phyloP scores from a whole-genome alignment of 176 grass and related monocot species.

The Oryza meyeriana region DNA sequence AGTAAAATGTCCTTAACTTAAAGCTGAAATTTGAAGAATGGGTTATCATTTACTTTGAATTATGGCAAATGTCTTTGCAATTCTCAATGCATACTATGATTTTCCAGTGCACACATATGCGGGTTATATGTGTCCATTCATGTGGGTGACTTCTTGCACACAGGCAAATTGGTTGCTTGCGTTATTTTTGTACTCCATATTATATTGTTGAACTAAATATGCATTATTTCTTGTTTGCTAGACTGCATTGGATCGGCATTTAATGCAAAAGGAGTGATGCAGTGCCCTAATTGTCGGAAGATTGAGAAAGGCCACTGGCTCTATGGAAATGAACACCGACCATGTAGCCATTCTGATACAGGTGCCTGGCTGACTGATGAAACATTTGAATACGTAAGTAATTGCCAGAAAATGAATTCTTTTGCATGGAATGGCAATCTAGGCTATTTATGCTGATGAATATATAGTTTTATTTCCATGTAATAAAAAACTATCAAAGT shows the following conservation, averaged over 20 bases:
- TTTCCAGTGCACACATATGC: background rate
- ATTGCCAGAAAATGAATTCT: background rate
- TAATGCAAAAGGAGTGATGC: conserved; percentile 67
- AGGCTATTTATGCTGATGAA: background rate
- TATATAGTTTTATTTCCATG: background rate
- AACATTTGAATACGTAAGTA: conserved; percentile 40
- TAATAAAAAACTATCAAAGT: background rate
- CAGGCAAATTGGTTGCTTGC: background rate
- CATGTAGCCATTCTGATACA: conserved; percentile 33
- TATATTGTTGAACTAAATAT: background rate
- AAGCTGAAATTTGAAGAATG: background rate
- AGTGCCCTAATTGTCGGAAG: conserved; percentile 57
- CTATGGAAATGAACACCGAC: conserved; percentile 12
- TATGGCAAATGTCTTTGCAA: background rate
- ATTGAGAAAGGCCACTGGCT: conserved; percentile 53
- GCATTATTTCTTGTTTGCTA: conserved; percentile 19
- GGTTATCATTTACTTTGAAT: background rate
- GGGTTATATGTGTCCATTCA: too few species aligned
- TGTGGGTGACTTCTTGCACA: too few species aligned
- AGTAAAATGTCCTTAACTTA: too few species aligned
- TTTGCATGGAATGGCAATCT: background rate
- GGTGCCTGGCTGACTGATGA: conserved; percentile 41
- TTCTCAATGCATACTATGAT: background rate
- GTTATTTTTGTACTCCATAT: background rate
- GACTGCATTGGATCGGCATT: conserved; percentile 80